Conservation (phyloP, 2,329 filamentous ascomycete genomes). For the Cladosporium phlei region DNA sequence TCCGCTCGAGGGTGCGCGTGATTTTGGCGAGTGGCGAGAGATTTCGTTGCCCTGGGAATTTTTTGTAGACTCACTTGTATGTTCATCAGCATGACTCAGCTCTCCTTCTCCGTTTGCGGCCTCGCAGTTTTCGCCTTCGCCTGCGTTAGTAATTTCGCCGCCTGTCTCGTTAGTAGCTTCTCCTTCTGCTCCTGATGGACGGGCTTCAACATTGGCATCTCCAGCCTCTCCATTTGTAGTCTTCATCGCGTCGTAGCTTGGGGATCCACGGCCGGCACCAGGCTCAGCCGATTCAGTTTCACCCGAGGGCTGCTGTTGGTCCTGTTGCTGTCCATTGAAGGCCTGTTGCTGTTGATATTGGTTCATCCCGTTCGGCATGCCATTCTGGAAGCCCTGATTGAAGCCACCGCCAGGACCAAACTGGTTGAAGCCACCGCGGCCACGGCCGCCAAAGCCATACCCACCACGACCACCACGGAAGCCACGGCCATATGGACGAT, state of each 20-base stretch:
- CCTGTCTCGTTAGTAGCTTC: conserved; percentile 30
- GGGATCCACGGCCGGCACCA: conserved; percentile 24
- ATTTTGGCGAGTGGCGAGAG: not conserved
- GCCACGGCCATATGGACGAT: conserved; percentile 47
- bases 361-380: conserved; percentile 14
- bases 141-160: conserved; percentile 27
- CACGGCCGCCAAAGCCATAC: conserved; percentile 14
- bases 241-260: conserved; percentile 27
- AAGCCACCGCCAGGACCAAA: conserved; percentile 9
- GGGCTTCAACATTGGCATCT: conserved; percentile 15
- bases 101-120: conserved; percentile 10
- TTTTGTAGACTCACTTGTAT: not conserved
- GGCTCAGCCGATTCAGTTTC: conserved; percentile 8
- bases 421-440: conserved; percentile 15
- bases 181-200: conserved; percentile 16
- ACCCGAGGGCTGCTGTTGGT: conserved; percentile 19
- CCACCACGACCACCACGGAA: conserved; percentile 28
- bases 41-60: not conserved
- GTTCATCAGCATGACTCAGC: conserved; percentile 12
- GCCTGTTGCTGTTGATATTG: conserved; percentile 23
- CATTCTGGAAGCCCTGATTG: conserved; percentile 10
- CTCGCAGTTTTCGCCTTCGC: conserved; percentile 9
- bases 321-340: conserved; percentile 17
- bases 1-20: not conserved
- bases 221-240: conserved; percentile 16